A percentile compares a stretch with the other conserved stretches of the same genome.
Conservation (phyloP, 805 yeast genomes). For the Metschnikowia lochheadii region DNA sequence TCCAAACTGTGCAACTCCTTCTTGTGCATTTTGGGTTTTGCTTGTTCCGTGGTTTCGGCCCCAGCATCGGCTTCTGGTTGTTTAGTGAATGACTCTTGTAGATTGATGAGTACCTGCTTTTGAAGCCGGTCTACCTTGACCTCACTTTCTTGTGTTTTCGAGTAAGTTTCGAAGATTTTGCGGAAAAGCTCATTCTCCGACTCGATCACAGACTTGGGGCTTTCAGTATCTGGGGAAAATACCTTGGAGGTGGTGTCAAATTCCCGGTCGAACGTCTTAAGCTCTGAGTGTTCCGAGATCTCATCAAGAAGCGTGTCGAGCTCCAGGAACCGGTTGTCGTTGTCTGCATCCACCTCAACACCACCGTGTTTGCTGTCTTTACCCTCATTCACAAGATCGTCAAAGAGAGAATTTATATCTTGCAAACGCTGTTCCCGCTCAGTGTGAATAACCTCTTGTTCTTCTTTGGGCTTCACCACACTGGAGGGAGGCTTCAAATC, state of each 20-base stretch:
- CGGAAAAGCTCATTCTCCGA: conserved; percentile 16
- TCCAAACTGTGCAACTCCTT: neutral
- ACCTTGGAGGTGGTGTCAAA: conserved; percentile 1
- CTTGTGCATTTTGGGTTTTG: neutral
- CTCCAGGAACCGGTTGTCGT: neutral
- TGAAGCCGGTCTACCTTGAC: conserved; percentile 6
- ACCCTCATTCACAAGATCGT: neutral
- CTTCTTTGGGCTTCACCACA: neutral
- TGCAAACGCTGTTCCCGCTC: neutral
- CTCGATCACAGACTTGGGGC: conserved; percentile 3
- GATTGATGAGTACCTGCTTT: conserved; percentile 12
- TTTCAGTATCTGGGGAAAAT: neutral
- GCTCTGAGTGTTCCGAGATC: neutral
- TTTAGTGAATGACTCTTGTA: conserved; percentile 13
- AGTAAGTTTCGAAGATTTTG: conserved; percentile 16
- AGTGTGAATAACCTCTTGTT: neutral
- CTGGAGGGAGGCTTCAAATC: neutral
- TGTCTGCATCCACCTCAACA: neutral
- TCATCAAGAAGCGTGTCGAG: neutral
- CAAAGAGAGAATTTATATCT: conserved; percentile 1
- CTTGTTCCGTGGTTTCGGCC: neutral
- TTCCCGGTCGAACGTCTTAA: neutral
- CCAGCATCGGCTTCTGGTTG: neutral
- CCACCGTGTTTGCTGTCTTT: neutral
- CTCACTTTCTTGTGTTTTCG: conserved; percentile 6